Evolutionary conservation across 2,329 filamentous ascomycete genomes (phyloP).

Genomic region (Annulohypoxylon truncatum): DNA sequence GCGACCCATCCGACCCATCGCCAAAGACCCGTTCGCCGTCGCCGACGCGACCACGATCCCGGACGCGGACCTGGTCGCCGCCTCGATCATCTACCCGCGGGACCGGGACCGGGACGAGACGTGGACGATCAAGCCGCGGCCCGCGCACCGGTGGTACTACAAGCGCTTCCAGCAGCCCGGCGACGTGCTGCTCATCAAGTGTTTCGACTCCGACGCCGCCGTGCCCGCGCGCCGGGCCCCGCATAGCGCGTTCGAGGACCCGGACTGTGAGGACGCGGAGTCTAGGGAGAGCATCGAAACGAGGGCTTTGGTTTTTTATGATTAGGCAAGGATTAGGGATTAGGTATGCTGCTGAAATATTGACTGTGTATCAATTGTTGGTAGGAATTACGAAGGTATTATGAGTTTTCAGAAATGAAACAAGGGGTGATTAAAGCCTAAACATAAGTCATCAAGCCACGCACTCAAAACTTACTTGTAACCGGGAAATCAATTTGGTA

Average conservation of each 20-base stretch:
- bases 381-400: not conserved
- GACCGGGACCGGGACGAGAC: slow-evolving; percentile 52
- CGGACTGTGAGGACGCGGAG: slow-evolving; percentile 54
- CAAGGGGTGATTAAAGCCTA: not conserved
- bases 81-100: slow-evolving; percentile 52
- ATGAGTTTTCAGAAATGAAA: not conserved
- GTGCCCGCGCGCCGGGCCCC: slow-evolving; percentile 62
- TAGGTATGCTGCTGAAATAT: not conserved
- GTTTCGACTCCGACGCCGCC: slow-evolving; percentile 64
- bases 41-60: slow-evolving; percentile 54
- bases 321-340: slow-evolving; percentile 32
- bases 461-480: not conserved
- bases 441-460: not conserved
- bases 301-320: slow-evolving; percentile 63
- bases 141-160: slow-evolving; percentile 62
- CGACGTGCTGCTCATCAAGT: slow-evolving; percentile 68
- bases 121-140: slow-evolving; percentile 55
- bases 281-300: slow-evolving; percentile 68
- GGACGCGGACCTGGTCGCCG: slow-evolving; percentile 55
- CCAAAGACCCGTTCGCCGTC: slow-evolving; percentile 56
- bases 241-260: slow-evolving; percentile 65
- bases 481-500: slow-evolving; percentile 32
- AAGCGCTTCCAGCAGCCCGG: slow-evolving; percentile 61
- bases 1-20: slow-evolving; percentile 62
- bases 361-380: not conserved